Evolutionary conservation across 495 filamentous ascomycete species (phyloP), one percentile per base, ranked within the genome.

Genomic region (Talaromyces adpressus): DNA sequence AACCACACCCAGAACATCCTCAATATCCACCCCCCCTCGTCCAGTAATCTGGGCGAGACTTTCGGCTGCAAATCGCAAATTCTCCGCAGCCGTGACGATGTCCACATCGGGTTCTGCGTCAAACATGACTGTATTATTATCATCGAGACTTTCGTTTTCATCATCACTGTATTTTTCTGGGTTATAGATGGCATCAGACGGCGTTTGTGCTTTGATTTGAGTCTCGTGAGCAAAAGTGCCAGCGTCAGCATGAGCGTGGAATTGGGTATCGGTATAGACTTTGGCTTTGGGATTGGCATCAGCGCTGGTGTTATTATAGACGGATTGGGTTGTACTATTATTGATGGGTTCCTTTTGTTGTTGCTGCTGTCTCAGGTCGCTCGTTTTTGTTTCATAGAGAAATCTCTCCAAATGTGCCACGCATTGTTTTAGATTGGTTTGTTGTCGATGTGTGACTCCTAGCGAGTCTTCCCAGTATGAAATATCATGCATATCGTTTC

Each of bases 1-100:
- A 2, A 99, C 92, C 45, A 98, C 93, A 1, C 95, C 95, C 63
- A 99, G 75, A 2, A 98, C 92, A 69, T 98, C 94, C 74, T 99
- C 93, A 32, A 99, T 91, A 81, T 99, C 94, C 2, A 91, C 84
- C 63, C 91, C 90, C 2, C 93, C 94, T 62, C 85, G 86, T 2
- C 94, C 94, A 4, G 92, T 98, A 64, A 97, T 96, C 66, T 87
- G 85, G 2, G 91, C 89, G 11, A 99, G 78, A 61, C 84, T 84
- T 34, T 87, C 87, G 2, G 92, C 95, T 14, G 93, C 93, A 54
- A 83, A 84, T 34, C 94, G 89, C 59, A 98, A 75, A 70, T 91
- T 84, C 73, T 99, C 94, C 0, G 94, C 95, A n/a, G 92, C 93
- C 53, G 93, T 79, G 3, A 97, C 95, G n/a, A 98, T 86, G 70